These are phyloP conservation scores for Cerioporus squamosus DNA, from an alignment of 1,284 basidiomycete genomes.

Conservation along the genomic window DNA sequence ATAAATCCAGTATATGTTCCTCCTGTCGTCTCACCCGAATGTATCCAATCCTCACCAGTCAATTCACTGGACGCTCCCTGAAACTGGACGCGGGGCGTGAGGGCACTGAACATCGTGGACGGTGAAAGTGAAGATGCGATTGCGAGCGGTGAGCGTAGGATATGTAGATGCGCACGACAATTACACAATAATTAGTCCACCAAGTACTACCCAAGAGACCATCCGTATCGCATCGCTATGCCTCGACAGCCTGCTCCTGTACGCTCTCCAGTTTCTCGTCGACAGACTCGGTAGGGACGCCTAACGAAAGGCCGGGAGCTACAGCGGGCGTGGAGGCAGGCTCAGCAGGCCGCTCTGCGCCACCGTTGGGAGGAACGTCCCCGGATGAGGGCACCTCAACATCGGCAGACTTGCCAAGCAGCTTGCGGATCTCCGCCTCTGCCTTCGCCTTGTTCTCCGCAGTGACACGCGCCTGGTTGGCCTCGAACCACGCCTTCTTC, in stretches of 20 bases:
- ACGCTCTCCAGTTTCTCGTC: conserved; percentile 53
- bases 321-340: conserved; percentile 48
- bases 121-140: conserved; percentile 9
- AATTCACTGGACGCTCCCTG: conserved; percentile 20
- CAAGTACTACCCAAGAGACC: conserved; percentile 18
- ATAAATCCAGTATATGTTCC: conserved; percentile 16
- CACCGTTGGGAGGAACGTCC: conserved; percentile 48
- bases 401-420: conserved; percentile 53
- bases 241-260: conserved; percentile 41
- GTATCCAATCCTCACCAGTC: conserved; percentile 23
- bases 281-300: conserved; percentile 46
- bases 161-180: conserved; percentile 24
- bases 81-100: conserved; percentile 11
- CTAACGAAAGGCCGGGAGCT: conserved; percentile 31
- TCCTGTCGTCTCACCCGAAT: conserved; percentile 27
- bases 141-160: conserved; percentile 22
- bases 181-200: conserved; percentile 25
- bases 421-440: conserved; percentile 77
- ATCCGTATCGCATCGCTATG: conserved; percentile 22
- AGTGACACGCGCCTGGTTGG: conserved; percentile 71
- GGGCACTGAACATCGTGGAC: background rate
- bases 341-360: conserved; percentile 53
- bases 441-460: conserved; percentile 79
- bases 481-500: conserved; percentile 95
- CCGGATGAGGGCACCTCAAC: conserved; percentile 42